Conservation (phyloP, 1,284 basidiomycete genomes). For the Austropuccinia psidii region DNA sequence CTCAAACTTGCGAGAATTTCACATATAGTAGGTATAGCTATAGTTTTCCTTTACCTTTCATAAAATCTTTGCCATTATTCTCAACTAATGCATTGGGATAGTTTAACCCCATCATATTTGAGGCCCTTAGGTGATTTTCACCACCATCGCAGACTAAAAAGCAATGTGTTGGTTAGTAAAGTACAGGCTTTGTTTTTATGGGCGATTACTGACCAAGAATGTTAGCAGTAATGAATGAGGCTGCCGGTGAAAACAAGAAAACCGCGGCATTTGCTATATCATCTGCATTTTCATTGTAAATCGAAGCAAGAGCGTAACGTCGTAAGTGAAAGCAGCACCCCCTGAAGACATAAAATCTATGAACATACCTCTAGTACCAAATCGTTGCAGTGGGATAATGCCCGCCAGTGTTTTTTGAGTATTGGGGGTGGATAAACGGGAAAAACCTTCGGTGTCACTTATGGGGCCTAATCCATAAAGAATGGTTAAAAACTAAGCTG, state of each 20-base stretch:
- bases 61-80: neutral
- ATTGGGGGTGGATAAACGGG: slow-evolving; percentile 57
- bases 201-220: slow-evolving; percentile 39
- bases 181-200: neutral
- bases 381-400: slow-evolving; percentile 44
- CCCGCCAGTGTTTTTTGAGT: slow-evolving; percentile 38
- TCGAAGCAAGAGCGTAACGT: too few species aligned
- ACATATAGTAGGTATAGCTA: too few species aligned
- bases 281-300: slow-evolving; percentile 58
- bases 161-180: neutral
- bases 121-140: slow-evolving; percentile 6
- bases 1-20: too few species aligned
- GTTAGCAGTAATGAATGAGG: slow-evolving; percentile 65
- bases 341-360: slow-evolving; percentile 29
- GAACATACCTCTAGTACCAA: slow-evolving; percentile 41
- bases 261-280: slow-evolving; percentile 75
- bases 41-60: neutral
- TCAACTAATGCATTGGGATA: neutral
- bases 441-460: slow-evolving; percentile 72
- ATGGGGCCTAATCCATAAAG: slow-evolving; percentile 55
- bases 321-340: slow-evolving; percentile 55
- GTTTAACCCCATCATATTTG: neutral
- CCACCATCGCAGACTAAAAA: slow-evolving; percentile 25
- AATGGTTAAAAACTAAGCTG: neutral
- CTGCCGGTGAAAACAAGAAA: slow-evolving; percentile 83